phyloP scores from a whole-genome alignment of 345 rosid species.

The Murraya koenigii region DNA sequence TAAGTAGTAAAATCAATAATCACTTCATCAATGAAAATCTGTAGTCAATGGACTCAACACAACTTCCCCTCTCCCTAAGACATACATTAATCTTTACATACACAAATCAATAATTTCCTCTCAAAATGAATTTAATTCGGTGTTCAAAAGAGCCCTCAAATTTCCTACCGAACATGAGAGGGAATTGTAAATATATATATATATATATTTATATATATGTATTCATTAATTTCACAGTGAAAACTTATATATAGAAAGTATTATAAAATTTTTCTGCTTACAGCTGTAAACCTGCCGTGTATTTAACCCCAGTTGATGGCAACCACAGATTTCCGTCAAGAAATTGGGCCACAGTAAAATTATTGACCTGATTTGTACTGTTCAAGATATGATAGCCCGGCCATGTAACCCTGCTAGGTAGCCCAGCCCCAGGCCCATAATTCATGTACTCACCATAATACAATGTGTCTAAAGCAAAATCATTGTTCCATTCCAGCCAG shows the following conservation, averaged over 20 bases:
- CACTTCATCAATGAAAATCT: not conserved
- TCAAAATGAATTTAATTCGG: not conserved
- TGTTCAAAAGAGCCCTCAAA: not conserved
- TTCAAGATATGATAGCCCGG: slow-evolving; percentile 61
- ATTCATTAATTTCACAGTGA: not conserved
- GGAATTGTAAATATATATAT: not conserved
- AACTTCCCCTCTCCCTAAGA: not conserved
- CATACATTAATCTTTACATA: not conserved
- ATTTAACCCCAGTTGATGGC: slow-evolving; percentile 58
- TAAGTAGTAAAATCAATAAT: not conserved
- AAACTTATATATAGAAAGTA: not conserved
- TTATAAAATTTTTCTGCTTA: not conserved
- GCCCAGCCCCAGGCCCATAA: slow-evolving; percentile 55
- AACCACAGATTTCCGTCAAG: slow-evolving; percentile 69
- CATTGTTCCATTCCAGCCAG: slow-evolving; percentile 76
- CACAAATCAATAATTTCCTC: not conserved
- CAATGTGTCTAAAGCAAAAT: slow-evolving; percentile 52
- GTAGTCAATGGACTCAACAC: not conserved
- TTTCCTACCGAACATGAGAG: not conserved
- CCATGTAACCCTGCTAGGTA: slow-evolving; percentile 65
- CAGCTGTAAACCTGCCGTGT: slow-evolving; percentile 29
- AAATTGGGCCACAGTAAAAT: slow-evolving; percentile 68
- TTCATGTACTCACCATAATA: slow-evolving; percentile 75
- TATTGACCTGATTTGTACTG: slow-evolving; percentile 37
- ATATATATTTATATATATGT: not conserved